Evolutionary conservation across 345 rosid genomes (phyloP).

Genomic region (Hibiscus trionum): DNA sequence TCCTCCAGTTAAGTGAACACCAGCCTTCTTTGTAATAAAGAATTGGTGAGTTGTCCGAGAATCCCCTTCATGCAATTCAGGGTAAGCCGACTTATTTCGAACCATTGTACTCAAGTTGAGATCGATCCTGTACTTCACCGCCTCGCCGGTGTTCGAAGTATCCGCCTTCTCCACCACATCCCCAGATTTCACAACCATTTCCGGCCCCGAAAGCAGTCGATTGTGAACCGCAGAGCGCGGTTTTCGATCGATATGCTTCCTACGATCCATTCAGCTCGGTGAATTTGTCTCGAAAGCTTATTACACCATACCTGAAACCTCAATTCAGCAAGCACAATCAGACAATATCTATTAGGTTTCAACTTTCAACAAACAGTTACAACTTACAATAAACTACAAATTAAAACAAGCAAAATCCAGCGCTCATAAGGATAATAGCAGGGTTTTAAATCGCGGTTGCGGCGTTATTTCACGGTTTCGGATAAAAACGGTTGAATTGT

Average conservation of each 20-base stretch:
- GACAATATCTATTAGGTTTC: neutral
- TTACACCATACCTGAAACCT: constrained; percentile 21
- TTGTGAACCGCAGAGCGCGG: constrained; percentile 12
- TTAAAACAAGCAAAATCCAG: neutral
- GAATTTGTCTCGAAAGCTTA: constrained; percentile 10
- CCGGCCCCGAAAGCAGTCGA: constrained; percentile 11
- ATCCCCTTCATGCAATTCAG: neutral
- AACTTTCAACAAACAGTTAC: neutral
- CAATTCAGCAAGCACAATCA: neutral
- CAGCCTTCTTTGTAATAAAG: constrained; percentile 31
- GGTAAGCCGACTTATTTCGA: too few species aligned
- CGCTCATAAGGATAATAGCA: neutral
- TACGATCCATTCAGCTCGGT: constrained; percentile 65
- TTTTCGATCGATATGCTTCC: constrained; percentile 31
- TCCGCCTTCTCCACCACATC: too few species aligned
- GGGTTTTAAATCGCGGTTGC: too few species aligned
- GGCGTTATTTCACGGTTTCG: too few species aligned
- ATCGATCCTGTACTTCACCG: too few species aligned
- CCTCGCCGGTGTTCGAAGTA: too few species aligned
- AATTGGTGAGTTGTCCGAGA: constrained; percentile 33
- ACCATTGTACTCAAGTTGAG: too few species aligned
- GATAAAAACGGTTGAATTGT: too few species aligned
- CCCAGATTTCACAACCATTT: constrained; percentile 1
- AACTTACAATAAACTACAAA: neutral
- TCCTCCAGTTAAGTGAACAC: constrained; percentile 29